Conservation (phyloP, 352 stramenopile genomes). For the Pythium aquatile region DNA sequence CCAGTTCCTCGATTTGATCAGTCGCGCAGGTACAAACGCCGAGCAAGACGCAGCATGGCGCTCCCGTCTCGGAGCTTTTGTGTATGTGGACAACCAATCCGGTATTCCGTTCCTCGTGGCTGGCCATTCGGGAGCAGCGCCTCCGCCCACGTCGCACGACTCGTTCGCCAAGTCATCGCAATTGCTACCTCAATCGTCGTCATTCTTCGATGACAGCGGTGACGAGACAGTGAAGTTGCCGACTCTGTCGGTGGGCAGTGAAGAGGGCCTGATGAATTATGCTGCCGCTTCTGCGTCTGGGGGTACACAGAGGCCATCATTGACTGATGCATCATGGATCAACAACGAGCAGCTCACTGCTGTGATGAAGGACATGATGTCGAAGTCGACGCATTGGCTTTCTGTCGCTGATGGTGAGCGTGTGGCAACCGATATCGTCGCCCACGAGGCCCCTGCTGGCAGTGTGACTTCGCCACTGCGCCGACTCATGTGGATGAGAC, state of each 20-base stretch:
- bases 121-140: slow-evolving; percentile 13
- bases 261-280: slow-evolving; percentile 21
- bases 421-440: slow-evolving; percentile 73
- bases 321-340: slow-evolving; percentile 15
- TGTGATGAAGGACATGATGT: slow-evolving; percentile 77
- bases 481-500: slow-evolving; percentile 74
- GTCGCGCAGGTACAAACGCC: slow-evolving; percentile 43
- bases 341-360: slow-evolving; percentile 60
- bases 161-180: slow-evolving; percentile 11
- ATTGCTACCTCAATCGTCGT: slow-evolving; percentile 15
- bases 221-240: slow-evolving; percentile 31
- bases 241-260: slow-evolving; percentile 28
- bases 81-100: slow-evolving; percentile 87
- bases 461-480: slow-evolving; percentile 76
- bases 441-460: slow-evolving; percentile 78
- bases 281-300: slow-evolving; percentile 26
- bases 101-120: slow-evolving; percentile 81
- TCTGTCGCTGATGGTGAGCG: slow-evolving; percentile 62
- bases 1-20: slow-evolving; percentile 73
- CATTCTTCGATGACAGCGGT: slow-evolving; percentile 17
- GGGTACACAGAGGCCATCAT: slow-evolving; percentile 36
- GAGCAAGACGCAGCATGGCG: slow-evolving; percentile 34
- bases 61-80: slow-evolving; percentile 68
- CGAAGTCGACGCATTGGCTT: slow-evolving; percentile 64
- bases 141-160: slow-evolving; percentile 13